Percentiles rank a stretch among this genome's conserved stretches.
Evolutionary conservation across 2,329 filamentous ascomycete species (phyloP).

Genomic region (Exophiala xenobiotica): DNA sequence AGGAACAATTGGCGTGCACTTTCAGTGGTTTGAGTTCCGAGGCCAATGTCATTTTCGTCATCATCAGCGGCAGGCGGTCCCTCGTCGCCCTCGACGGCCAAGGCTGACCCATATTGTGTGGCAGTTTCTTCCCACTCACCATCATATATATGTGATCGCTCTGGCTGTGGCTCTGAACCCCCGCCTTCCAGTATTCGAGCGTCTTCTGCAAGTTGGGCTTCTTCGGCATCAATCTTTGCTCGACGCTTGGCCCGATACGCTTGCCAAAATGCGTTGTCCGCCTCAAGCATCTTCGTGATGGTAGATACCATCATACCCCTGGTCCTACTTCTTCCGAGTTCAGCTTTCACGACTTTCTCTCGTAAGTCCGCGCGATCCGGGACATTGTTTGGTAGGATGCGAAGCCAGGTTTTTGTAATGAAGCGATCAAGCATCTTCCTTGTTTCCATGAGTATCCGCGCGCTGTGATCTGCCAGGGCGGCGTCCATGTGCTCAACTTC

Average conservation of each 20-base stretch:
- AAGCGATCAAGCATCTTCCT: slow-evolving; percentile 28
- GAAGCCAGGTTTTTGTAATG: slow-evolving; percentile 1
- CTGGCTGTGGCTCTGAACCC: too few species aligned
- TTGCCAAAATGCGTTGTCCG: slow-evolving; percentile 14
- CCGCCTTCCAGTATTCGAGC: background rate
- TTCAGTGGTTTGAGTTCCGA: too few species aligned
- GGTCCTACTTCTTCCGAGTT: background rate
- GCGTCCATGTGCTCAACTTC: slow-evolving; percentile 1
- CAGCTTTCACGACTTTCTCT: background rate
- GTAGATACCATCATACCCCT: slow-evolving; percentile 19
- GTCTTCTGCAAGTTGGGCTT: background rate
- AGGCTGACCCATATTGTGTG: too few species aligned
- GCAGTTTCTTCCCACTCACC: too few species aligned
- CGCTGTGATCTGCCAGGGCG: background rate
- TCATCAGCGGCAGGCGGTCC: too few species aligned
- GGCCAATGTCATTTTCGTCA: too few species aligned
- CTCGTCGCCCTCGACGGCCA: too few species aligned
- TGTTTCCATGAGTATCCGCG: slow-evolving; percentile 21
- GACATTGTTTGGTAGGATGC: slow-evolving; percentile 8
- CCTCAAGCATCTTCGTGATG: slow-evolving; percentile 19
- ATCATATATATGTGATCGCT: too few species aligned
- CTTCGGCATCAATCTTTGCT: slow-evolving; percentile 2
- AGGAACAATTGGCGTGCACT: too few species aligned
- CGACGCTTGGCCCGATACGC: slow-evolving; percentile 7
- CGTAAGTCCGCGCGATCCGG: too few species aligned